phyloP scores from a whole-genome alignment of 129 eudicot species.

The Cynara cardunculus region DNA sequence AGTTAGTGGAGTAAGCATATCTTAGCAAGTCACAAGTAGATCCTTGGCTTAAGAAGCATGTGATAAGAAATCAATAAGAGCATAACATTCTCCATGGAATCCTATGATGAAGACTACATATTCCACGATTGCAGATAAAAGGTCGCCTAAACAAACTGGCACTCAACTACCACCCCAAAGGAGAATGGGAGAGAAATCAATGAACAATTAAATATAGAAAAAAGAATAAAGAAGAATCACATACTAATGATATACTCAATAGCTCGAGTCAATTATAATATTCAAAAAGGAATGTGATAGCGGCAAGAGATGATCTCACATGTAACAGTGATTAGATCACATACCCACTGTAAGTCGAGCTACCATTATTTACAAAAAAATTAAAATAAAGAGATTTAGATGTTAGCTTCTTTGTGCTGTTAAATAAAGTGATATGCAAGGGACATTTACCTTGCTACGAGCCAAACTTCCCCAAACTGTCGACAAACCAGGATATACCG shows the following conservation, averaged over 20 bases:
- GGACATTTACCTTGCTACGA: conserved; percentile 82
- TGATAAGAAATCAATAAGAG: not conserved
- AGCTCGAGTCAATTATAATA: not conserved
- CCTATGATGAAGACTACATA: not conserved
- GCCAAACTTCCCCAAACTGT: conserved; percentile 99
- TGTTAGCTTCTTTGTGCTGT: not conserved
- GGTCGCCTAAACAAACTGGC: not conserved
- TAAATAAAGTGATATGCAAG: not conserved
- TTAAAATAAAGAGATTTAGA: not conserved
- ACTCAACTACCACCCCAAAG: not conserved
- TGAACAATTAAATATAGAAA: not conserved
- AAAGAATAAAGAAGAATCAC: not conserved
- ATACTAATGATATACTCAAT: not conserved
- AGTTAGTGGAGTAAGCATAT: conserved; percentile 7
- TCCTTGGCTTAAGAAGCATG: conserved; percentile 6
- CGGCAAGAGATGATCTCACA: not conserved
- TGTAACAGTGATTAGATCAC: not conserved
- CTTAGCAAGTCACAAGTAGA: not conserved
- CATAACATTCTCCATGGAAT: not conserved
- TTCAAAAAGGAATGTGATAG: not conserved
- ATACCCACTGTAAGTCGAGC: not conserved
- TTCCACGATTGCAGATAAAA: not conserved
- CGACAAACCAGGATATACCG: conserved; percentile 97
- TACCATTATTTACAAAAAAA: not conserved
- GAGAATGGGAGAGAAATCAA: not conserved